Conservation (phyloP, 257 asterid genomes). For the Linderniella brevidens region DNA sequence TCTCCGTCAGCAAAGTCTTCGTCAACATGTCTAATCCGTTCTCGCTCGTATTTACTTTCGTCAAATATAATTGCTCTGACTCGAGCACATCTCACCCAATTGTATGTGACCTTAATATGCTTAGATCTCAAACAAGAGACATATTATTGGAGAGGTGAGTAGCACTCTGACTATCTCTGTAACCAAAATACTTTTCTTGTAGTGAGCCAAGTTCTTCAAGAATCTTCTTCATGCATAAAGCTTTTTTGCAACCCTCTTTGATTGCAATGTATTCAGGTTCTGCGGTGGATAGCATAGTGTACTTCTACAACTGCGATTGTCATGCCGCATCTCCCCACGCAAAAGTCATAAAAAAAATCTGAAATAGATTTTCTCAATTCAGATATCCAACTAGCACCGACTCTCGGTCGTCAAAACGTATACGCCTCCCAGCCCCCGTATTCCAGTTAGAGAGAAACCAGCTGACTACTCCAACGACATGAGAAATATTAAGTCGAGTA, state of each 20-base stretch:
- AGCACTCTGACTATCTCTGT: background rate
- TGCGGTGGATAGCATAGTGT: background rate
- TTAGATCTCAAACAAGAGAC: background rate
- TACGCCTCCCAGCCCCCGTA: too few species aligned
- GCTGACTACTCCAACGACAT: too few species aligned
- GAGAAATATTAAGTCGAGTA: too few species aligned
- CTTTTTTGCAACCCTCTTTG: background rate
- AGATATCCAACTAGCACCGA: background rate
- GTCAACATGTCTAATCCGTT: background rate
- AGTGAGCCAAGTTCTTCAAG: background rate
- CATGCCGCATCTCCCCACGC: too few species aligned
- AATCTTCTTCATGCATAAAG: background rate
- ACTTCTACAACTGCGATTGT: too few species aligned
- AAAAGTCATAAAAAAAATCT: background rate
- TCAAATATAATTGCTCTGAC: background rate
- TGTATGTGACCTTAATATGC: background rate
- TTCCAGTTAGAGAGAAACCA: too few species aligned
- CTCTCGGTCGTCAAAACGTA: background rate
- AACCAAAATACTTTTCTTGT: background rate
- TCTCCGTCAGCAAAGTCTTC: background rate
- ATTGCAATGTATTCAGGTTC: background rate
- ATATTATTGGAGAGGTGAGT: background rate
- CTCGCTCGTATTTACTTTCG: background rate
- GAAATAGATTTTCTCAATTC: background rate
- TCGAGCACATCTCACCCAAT: conserved; percentile 1